Base-by-base conservation (phyloP, 495 filamentous ascomycete genomes). In the Aspergillus avenaceus region DNA sequence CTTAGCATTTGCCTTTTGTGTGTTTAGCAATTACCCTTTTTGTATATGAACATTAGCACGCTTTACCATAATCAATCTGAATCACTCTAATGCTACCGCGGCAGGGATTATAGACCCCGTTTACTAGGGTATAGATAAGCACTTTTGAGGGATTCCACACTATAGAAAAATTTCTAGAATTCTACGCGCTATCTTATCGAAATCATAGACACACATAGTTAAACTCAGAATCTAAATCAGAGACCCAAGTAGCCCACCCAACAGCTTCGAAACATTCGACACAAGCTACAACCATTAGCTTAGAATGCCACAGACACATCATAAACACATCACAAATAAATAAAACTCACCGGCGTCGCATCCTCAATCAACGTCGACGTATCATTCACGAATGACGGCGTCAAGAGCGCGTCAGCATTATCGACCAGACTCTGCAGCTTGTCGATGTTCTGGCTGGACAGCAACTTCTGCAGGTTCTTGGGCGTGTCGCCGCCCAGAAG, bases 351-450 rank as follows among this genome's bases (percentile, higher is more conserved):
- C 56, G 76, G 76, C 44, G 74, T 76, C 11, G 74, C 75, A 61
- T 77, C 75, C 6, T 62, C 69, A 51, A 80, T 77, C 41, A 80
- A 49, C 22, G 71, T 71, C 1, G 67, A 68, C 24, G 76, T 80
- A 38, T 80, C 71, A 31, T 70, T 63, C 9, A 71, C 68, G 47
- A 71, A 71, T 12, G 56, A 46, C 47, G 55, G 56, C 26, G 68
- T 65, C 48, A 71, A 38, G 36, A 71, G 47, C 0, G 40, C 23
- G 45, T 69, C 59, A 8, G 68, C 68, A 34, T 68, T 71, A 37
- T 50, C 58, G 34, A 71, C 49, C 16, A 71, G 54, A 45, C 58
- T 54, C 28, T 66, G 60, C 50, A 71, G 36, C 41, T 64, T 55
- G 41, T 60, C 53, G 49, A 68, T 53, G 46, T 67, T 71, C 21